A percentile compares a stretch with the other conserved stretches of the same genome.
Evolutionary conservation across 2,329 filamentous ascomycete species (phyloP).

Genomic region (Calcarisporium arbuscula): DNA sequence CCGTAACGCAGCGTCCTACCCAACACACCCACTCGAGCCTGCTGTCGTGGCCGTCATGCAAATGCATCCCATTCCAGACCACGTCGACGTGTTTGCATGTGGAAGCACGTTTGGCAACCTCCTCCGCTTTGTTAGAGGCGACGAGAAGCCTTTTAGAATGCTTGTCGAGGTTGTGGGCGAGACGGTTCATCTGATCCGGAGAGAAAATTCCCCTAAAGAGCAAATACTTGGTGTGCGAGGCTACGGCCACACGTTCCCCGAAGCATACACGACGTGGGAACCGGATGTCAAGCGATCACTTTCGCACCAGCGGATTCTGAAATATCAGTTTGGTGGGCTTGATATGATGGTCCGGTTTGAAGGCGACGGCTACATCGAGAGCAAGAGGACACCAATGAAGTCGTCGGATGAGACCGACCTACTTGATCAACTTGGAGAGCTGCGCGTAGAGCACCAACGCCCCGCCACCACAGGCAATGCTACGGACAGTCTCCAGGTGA

Average conservation of each 20-base stretch:
- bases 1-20: slow-evolving; percentile 43
- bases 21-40: slow-evolving; percentile 44
- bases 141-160: slow-evolving; percentile 49
- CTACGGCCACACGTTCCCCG: slow-evolving; percentile 61
- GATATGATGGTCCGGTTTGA: slow-evolving; percentile 21
- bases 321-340: slow-evolving; percentile 46
- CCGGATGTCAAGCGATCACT: slow-evolving; percentile 43
- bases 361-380: slow-evolving; percentile 19
- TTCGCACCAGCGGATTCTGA: slow-evolving; percentile 57
- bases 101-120: slow-evolving; percentile 56
- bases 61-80: slow-evolving; percentile 12
- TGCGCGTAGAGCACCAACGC: no score
- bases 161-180: slow-evolving; percentile 47
- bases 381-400: background rate
- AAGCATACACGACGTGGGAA: slow-evolving; percentile 60
- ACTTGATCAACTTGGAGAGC: slow-evolving; percentile 1
- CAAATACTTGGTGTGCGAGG: slow-evolving; percentile 49
- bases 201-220: slow-evolving; percentile 54
- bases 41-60: slow-evolving; percentile 34
- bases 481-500: slow-evolving; percentile 10
- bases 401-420: background rate
- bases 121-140: slow-evolving; percentile 44
- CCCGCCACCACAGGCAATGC: no score
- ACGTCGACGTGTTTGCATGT: slow-evolving; percentile 34
- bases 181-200: slow-evolving; percentile 57